Evolutionary conservation across 2,329 filamentous ascomycete genomes (phyloP).

Genomic region (Penicillium sp.): DNA sequence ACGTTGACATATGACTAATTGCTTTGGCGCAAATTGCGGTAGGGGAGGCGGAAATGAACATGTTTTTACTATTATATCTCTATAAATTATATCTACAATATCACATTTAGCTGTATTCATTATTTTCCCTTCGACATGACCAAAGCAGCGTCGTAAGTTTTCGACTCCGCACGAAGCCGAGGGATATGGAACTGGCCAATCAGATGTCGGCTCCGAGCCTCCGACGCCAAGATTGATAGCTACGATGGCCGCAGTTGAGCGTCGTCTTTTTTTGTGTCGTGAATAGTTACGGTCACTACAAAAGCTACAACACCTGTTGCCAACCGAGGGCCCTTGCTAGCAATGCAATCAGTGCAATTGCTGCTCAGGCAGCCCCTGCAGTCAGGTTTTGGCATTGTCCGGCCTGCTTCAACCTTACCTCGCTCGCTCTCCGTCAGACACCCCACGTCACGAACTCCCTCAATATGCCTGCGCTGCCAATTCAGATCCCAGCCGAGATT

Average conservation of each 20-base stretch:
- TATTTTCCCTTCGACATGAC: not conserved
- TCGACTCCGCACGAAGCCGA: not conserved
- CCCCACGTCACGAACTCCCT: constrained; percentile 26
- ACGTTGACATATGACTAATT: constrained; percentile 7
- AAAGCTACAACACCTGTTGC: not conserved
- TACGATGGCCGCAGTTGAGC: not conserved
- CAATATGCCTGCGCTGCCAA: constrained; percentile 42
- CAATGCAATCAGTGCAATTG: constrained; percentile 40
- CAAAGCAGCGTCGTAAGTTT: too few species aligned
- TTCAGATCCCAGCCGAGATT: constrained; percentile 29
- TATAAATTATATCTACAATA: not conserved
- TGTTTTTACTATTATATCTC: not conserved
- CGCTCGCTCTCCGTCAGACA: constrained; percentile 19
- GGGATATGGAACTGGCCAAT: not conserved
- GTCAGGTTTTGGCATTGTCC: constrained; percentile 23
- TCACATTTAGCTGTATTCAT: not conserved
- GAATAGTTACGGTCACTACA: not conserved
- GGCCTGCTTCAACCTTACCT: constrained; percentile 19
- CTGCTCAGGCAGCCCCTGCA: constrained; percentile 37
- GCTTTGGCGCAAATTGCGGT: constrained; percentile 8
- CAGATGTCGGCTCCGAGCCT: not conserved
- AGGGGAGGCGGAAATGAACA: not conserved
- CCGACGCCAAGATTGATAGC: constrained; percentile 1
- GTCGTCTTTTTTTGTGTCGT: constrained; percentile 3
- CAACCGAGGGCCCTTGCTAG: constrained; percentile 13